Percentiles rank a stretch among this genome's conserved stretches.
Evolutionary conservation across 805 yeast species (phyloP).

Genomic region (Kazachstania bromeliacearum): DNA sequence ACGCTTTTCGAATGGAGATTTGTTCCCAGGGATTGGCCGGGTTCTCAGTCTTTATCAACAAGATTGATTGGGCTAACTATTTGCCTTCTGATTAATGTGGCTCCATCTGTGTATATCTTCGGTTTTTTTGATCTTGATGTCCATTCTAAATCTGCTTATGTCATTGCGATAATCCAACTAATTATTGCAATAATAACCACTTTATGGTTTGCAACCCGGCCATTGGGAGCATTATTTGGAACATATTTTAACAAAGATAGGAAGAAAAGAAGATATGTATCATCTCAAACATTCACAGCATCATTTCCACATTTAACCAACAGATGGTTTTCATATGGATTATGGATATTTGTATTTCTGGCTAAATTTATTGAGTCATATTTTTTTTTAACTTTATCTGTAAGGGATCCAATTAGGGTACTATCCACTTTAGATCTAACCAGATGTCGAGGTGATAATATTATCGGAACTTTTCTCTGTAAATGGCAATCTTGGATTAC

Average conservation of each 20-base stretch:
- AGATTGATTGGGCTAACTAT: conserved; percentile 37
- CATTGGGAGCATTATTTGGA: conserved; percentile 48
- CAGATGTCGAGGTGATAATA: conserved; percentile 53
- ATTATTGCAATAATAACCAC: conserved; percentile 45
- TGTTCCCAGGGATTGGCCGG: conserved; percentile 67
- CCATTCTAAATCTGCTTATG: conserved; percentile 28
- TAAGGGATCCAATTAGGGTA: conserved; percentile 66
- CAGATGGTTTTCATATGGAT: conserved; percentile 52
- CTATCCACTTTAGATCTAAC: conserved; percentile 45
- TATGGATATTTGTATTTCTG: conserved; percentile 59
- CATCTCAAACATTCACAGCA: conserved; percentile 51
- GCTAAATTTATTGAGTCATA: conserved; percentile 71
- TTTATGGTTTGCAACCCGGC: conserved; percentile 49
- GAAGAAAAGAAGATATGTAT: conserved; percentile 35
- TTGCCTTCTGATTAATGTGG: conserved; percentile 36
- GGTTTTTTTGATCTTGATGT: conserved; percentile 25
- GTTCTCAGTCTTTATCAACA: conserved; percentile 49
- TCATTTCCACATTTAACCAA: conserved; percentile 46
- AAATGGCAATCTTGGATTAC: conserved; percentile 47
- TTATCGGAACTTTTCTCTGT: conserved; percentile 47
- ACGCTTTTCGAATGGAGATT: conserved; percentile 48
- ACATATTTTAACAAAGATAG: conserved; percentile 29
- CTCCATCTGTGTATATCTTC: conserved; percentile 49
- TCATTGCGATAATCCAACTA: conserved; percentile 47
- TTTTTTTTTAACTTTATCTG: conserved; percentile 62